Base-by-base conservation (phyloP, 2,329 filamentous ascomycete species). In the Aureobasidium sp. region DNA sequence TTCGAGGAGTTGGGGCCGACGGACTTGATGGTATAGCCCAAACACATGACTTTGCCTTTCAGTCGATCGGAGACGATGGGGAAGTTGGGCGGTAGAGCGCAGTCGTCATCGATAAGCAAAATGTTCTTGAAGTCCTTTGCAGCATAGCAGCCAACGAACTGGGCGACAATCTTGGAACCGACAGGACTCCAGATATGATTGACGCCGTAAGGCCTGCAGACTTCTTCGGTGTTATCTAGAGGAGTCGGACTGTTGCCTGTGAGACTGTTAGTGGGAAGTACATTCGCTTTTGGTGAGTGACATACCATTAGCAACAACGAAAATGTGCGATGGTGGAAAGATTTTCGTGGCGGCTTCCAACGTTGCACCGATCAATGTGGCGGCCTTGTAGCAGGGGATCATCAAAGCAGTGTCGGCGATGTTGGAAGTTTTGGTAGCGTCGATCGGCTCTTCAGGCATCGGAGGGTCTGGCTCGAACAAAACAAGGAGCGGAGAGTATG, bases 101-200 rank as follows among this genome's bases (percentile, higher is more conserved):
- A 79, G 64, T 80, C 78, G 60, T 80, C 78, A 57, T 79, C 78
- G 60, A 79, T 80, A 37, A 80, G 71, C 10, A 80, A 68, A 4
- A 77, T 74, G 50, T 79, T 74, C 59, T 74, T 70, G 65, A 78
- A 80, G 2, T 67, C 68, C 60, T 75, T 74, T 7, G 76, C 75
- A 4, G 77, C 76, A 60, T 77, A 75, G 60, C 72, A 75, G 17
- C 78, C 78, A 4, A 79, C 77, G 57, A 78, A 80, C 50, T 79
- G 75, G 1, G 78, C 78, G 3, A 79, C 73, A 49, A 80, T 77
- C 66, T 80, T 80, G 0, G 74, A 78, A 2, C 77, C 77, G 13
- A 79, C 71, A 0, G 77, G 77, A 8, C 71, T 74, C 78, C 78
- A 80, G 50, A 79, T 68, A 61, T 80, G 76, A 57, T 78, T 77